Base-by-base conservation (phyloP, 2,329 filamentous ascomycete genomes). In the Pseudogymnoascus sp. region DNA sequence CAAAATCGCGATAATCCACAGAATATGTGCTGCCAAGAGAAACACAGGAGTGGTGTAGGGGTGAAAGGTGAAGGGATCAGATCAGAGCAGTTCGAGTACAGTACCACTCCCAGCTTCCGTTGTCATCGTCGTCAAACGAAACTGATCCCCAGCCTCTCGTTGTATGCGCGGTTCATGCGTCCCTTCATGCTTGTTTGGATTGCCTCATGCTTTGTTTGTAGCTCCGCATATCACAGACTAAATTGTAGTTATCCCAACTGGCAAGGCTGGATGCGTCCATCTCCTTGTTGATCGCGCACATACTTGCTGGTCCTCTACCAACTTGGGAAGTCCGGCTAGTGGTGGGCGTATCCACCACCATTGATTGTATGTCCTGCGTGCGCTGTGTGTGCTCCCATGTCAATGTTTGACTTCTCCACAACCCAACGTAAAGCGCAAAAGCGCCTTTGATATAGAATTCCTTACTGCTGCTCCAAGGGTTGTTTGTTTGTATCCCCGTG, bases 231-330 rank as follows among this genome's bases (percentile, higher is more conserved):
- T 16, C 16, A n/a, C 8, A 18, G 43, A 30, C n/a, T 30, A 50
- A 47, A 47, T 47, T 25, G n/a, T 30, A 50, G 4, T 30, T 28
- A 25, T 25, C 16, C 43, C 43, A 50, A 50, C 22, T 11, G 22
- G 47, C 47, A 54, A 54, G 47, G 47, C 47, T 54, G 28, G 47
- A 54, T 54, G 28, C 47, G 28, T 54, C 47, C 47, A 54, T 54
- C 47, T 32, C 47, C 47, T 54, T 54, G 47, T 54, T 54, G 47
- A 54, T 32, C 47, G 47, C 47, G 28, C 25, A 50, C 43, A 50
- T 50, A 50, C 25, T n/a, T 25, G 43, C 14, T 30, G 25, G 43
- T 32, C 47, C 25, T 54, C 47, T 54, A 7, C 20, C 39, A 43
- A 25, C 39, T 2, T 43, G 20, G 38, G 47, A 54, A 32, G n/a